Base-by-base conservation (phyloP, 306 rosid species). In the Vicia villosa region DNA sequence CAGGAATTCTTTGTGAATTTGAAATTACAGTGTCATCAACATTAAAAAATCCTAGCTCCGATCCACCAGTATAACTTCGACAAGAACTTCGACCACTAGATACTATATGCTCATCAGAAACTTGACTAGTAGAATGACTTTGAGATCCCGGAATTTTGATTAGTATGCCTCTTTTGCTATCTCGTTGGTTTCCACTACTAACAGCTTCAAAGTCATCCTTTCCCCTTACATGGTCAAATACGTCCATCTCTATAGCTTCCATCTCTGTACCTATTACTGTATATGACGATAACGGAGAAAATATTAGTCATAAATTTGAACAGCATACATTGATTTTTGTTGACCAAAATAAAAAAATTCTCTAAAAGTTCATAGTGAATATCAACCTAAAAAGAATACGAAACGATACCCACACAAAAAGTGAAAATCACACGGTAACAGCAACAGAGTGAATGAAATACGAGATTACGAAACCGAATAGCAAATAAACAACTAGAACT, bases 201-300 rank as follows among this genome's bases (percentile, higher is more conserved):
- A 73, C 79, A 52, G 63, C 64, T 65, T 65, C 68, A 50, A 70
- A 57, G 71, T 54, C 38, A 62, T 72, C 62, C 21, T 77, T 90
- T 36, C 68, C 73, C 69, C 86, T 95, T 74, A 87, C 86, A 24
- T 83, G 85, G 46, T 87, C 86, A 14, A 84, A 77, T 77, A 93
- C 79, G 55, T 88, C 84, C 61, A 90, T 47, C 54, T 88, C 95
- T 15, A 46, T 17, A 3, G 24, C 55, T 17, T 66, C 65, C 90
- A 90, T 90, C 76, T 58, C 64, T 73, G 66, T 55, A 68, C 60
- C 84, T 15, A 51, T 17, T n/a, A n/a, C n/a, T n/a, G n/a, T n/a
- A 45, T 8, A 61, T 28, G 73, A 69, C 19, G n/a, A n/a, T n/a
- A n/a, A n/a, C 50, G 36, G 66, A 68, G 37, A 17, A 45, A 62